phyloP scores from a whole-genome alignment of 495 filamentous ascomycete genomes.

The Hamigera avellanea region DNA sequence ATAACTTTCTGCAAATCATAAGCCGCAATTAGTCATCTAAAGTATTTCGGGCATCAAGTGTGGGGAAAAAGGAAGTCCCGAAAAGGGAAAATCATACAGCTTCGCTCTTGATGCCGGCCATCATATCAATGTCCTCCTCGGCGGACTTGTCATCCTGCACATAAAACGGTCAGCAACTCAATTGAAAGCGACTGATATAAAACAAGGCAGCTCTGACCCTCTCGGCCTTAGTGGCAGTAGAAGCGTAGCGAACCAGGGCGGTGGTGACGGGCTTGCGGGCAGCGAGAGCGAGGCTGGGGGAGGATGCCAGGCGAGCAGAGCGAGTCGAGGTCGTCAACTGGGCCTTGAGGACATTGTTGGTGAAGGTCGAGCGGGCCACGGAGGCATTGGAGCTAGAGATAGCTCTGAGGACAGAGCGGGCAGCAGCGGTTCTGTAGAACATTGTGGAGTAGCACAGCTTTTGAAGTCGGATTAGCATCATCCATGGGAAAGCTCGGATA shows the following conservation, averaged over 20 bases:
- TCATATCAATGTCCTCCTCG: slow-evolving; percentile 46
- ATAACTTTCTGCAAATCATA: slow-evolving; percentile 50
- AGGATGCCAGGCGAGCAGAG: slow-evolving; percentile 22
- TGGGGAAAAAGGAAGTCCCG: too few species aligned
- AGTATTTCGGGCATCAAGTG: too few species aligned
- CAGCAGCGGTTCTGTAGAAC: slow-evolving; percentile 35
- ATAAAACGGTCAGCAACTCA: slow-evolving; percentile 15
- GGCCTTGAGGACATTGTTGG: slow-evolving; percentile 34
- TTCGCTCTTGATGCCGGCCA: slow-evolving; percentile 58
- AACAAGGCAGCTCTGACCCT: slow-evolving; percentile 11
- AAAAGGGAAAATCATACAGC: slow-evolving; percentile 42
- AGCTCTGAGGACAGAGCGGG: slow-evolving; percentile 36
- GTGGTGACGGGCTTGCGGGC: slow-evolving; percentile 40
- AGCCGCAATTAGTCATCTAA: too few species aligned
- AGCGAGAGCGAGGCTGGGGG: slow-evolving; percentile 30
- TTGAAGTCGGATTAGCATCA: too few species aligned
- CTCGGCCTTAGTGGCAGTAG: slow-evolving; percentile 25
- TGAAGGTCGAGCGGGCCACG: slow-evolving; percentile 27
- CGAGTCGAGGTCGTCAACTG: slow-evolving; percentile 34
- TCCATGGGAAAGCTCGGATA: slow-evolving; percentile 24
- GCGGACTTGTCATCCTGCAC: slow-evolving; percentile 16
- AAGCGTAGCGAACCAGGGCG: slow-evolving; percentile 38
- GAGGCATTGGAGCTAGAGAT: slow-evolving; percentile 37
- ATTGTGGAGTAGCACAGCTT: slow-evolving; percentile 20
- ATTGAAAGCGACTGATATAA: background rate